These are phyloP conservation scores for Syzygium oleosum DNA, from an alignment of 345 rosid genomes.

Conservation along the genomic window DNA sequence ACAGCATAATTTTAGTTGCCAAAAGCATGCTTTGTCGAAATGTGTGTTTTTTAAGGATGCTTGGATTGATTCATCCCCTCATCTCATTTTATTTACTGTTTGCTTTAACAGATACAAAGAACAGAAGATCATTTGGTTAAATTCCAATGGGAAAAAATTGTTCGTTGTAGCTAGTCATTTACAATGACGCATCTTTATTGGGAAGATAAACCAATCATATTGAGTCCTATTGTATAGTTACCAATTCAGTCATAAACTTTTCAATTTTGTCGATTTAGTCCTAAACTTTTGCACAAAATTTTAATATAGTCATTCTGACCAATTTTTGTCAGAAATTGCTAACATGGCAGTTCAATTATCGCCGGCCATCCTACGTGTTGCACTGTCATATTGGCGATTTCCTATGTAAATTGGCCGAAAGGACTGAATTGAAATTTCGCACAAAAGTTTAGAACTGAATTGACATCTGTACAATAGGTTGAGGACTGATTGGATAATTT, in stretches of 20 bases:
- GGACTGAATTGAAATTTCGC: not conserved
- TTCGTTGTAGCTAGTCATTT: not conserved
- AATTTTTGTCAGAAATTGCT: too few species aligned
- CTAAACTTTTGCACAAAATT: not conserved
- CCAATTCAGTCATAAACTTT: accelerated
- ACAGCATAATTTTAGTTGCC: not conserved
- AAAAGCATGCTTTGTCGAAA: not conserved
- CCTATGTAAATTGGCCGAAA: not conserved
- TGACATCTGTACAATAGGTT: accelerated
- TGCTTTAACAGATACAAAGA: not conserved
- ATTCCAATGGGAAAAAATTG: not conserved
- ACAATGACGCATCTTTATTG: not conserved
- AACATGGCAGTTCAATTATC: too few species aligned
- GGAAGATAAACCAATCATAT: not conserved
- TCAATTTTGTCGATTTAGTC: not conserved
- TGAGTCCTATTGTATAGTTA: not conserved
- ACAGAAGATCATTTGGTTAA: not conserved
- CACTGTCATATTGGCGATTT: too few species aligned
- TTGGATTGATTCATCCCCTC: not conserved
- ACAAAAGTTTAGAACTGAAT: not conserved
- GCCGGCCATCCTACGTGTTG: too few species aligned
- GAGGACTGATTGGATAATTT: not conserved
- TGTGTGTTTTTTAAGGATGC: not conserved
- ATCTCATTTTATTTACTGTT: not conserved
- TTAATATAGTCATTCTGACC: too few species aligned